Evolutionary conservation across 441 rosid species (phyloP).

Genomic region (Mallotus japonicus): DNA sequence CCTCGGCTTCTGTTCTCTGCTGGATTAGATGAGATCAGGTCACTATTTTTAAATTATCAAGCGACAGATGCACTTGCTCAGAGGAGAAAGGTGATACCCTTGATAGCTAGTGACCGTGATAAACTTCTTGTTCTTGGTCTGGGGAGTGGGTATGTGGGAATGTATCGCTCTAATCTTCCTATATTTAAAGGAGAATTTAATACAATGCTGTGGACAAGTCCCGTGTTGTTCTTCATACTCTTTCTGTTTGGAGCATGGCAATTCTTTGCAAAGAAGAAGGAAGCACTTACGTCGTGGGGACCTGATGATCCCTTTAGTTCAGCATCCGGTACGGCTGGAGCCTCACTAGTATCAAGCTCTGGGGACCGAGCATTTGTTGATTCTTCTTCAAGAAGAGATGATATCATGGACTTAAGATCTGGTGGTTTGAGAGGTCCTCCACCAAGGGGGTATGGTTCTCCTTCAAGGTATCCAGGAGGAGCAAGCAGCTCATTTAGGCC

Average conservation of each 20-base stretch:
- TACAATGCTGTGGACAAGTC: slow-evolving; percentile 83
- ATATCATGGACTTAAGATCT: slow-evolving; percentile 56
- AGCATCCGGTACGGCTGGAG: slow-evolving; percentile 39
- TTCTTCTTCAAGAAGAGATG: slow-evolving; percentile 58
- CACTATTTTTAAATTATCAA: slow-evolving; percentile 62
- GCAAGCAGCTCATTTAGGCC: slow-evolving; percentile 58
- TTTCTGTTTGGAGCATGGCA: slow-evolving; percentile 94
- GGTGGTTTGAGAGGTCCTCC: slow-evolving; percentile 44
- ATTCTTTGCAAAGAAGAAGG: slow-evolving; percentile 96
- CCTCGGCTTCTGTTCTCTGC: slow-evolving; percentile 80
- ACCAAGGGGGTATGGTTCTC: slow-evolving; percentile 62
- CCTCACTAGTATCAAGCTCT: slow-evolving; percentile 44
- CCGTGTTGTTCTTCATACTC: slow-evolving; percentile 74
- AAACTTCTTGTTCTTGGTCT: slow-evolving; percentile 79
- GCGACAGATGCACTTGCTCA: slow-evolving; percentile 27
- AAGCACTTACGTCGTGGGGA: slow-evolving; percentile 86
- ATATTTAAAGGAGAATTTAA: slow-evolving; percentile 61
- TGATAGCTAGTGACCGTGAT: slow-evolving; percentile 83
- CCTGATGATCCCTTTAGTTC: slow-evolving; percentile 79
- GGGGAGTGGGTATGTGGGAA: slow-evolving; percentile 70
- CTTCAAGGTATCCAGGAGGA: slow-evolving; percentile 62
- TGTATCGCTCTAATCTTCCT: slow-evolving; percentile 75
- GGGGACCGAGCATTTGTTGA: slow-evolving; percentile 58
- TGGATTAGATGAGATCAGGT: slow-evolving; percentile 72
- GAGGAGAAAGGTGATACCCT: slow-evolving; percentile 42